Percentiles rank a stretch among this genome's conserved stretches.
Evolutionary conservation across 345 rosid species (phyloP).

Genomic region (Citrus trifoliata): DNA sequence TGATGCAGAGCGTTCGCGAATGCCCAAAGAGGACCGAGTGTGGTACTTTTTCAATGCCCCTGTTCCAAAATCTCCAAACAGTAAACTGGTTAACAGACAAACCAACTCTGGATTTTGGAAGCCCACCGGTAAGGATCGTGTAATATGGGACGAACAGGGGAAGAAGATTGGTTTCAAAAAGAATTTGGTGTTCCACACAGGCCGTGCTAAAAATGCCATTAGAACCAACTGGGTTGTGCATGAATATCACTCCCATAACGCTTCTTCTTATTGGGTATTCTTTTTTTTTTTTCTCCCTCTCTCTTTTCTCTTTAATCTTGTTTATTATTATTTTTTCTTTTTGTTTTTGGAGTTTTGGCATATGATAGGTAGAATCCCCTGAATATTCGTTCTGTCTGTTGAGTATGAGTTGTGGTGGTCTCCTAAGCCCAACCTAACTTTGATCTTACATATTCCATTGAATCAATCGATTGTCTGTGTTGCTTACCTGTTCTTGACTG

Average conservation of each 20-base stretch:
- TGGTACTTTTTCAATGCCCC: conserved; percentile 13
- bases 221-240: conserved; percentile 24
- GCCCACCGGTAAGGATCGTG: neutral
- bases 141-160: neutral
- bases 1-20: neutral
- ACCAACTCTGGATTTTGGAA: conserved; percentile 7
- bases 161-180: neutral
- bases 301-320: too few species aligned
- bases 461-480: too few species aligned
- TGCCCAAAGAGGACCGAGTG: neutral
- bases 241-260: conserved; percentile 5
- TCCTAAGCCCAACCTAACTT: too few species aligned
- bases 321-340: neutral
- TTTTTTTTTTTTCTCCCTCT: too few species aligned
- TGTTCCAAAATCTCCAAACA: neutral
- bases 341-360: neutral
- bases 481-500: neutral
- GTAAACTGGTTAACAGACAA: neutral
- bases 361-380: neutral
- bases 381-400: too few species aligned
- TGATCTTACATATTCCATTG: too few species aligned
- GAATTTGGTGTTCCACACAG: conserved; percentile 2
- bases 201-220: neutral
- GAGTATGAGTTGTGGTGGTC: too few species aligned
- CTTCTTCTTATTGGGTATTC: conserved; percentile 2